Percentiles rank a stretch among this genome's conserved stretches.
Conservation (phyloP, 192 early-diverging fungal genomes). For the Chytriomyces confervae region DNA sequence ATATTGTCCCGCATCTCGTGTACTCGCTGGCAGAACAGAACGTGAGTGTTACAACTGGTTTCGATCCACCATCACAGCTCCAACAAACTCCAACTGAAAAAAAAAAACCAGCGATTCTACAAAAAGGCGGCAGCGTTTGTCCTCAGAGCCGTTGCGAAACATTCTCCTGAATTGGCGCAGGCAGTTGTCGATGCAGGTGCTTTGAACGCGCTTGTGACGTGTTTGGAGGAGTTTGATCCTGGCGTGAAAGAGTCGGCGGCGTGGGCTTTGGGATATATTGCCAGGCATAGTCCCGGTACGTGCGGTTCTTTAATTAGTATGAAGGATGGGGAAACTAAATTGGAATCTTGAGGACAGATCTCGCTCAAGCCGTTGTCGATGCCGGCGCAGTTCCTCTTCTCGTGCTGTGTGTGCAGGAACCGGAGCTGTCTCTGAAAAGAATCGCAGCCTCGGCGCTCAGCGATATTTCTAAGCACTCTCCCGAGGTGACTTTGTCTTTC, state of each 20-base stretch:
- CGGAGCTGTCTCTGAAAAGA: conserved; percentile 56
- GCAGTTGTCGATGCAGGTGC: conserved; percentile 61
- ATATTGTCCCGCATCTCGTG: conserved; percentile 62
- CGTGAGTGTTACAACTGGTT: conserved; percentile 38
- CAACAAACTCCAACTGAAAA: not conserved
- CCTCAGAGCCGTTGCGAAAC: conserved; percentile 62
- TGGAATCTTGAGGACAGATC: conserved; percentile 38
- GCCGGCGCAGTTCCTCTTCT: conserved; percentile 62
- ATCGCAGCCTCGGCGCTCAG: conserved; percentile 64
- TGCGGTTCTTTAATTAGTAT: not conserved
- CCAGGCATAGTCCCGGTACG: conserved; percentile 60
- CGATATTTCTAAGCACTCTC: conserved; percentile 64
- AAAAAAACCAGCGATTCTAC: conserved; percentile 54
- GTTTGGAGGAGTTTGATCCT: conserved; percentile 69
- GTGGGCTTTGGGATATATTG: conserved; percentile 68
- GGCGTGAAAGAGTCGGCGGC: conserved; percentile 65
- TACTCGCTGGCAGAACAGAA: conserved; percentile 59
- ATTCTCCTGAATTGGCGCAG: conserved; percentile 61
- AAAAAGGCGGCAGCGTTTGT: conserved; percentile 67
- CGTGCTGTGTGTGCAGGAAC: conserved; percentile 65
- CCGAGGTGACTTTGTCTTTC: conserved; percentile 50
- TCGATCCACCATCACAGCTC: not conserved
- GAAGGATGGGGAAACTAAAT: not conserved
- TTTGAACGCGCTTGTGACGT: conserved; percentile 56
- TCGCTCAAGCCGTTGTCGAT: conserved; percentile 63